Conservation (phyloP, 1,139 yeast species). For the Yamadazyma songkhlaensis region DNA sequence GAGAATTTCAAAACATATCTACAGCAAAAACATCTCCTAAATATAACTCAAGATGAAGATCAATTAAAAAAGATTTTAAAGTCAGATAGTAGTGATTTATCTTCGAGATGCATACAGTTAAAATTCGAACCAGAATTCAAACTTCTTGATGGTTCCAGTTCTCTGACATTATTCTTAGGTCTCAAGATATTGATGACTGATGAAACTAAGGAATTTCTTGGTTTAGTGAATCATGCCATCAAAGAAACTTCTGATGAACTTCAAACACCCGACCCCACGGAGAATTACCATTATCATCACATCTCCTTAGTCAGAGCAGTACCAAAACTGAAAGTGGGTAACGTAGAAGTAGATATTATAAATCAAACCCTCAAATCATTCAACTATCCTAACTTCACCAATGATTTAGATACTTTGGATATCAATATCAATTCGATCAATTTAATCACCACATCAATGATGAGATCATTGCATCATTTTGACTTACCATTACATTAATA, state of each 20-base stretch:
- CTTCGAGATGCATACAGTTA: slow-evolving; percentile 5
- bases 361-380: background rate
- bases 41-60: background rate
- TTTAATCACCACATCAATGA: background rate
- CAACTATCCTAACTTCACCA: background rate
- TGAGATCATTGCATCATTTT: background rate
- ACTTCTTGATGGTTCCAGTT: slow-evolving; percentile 7
- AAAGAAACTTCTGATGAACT: slow-evolving; percentile 7
- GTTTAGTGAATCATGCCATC: slow-evolving; percentile 1
- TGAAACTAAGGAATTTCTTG: slow-evolving; percentile 6
- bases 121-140: slow-evolving; percentile 9
- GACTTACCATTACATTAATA: slow-evolving; percentile 1
- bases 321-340: background rate
- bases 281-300: background rate
- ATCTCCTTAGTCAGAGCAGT: slow-evolving; percentile 2
- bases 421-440: background rate
- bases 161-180: slow-evolving; percentile 10
- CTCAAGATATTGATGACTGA: slow-evolving; percentile 4
- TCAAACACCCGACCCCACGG: background rate
- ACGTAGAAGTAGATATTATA: background rate
- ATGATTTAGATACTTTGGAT: background rate
- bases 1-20: background rate
- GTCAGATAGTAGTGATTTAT: background rate
- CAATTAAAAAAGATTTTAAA: background rate
- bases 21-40: background rate